phyloP scores from a whole-genome alignment of 352 stramenopile species.

The Pythium grandisporangium region DNA sequence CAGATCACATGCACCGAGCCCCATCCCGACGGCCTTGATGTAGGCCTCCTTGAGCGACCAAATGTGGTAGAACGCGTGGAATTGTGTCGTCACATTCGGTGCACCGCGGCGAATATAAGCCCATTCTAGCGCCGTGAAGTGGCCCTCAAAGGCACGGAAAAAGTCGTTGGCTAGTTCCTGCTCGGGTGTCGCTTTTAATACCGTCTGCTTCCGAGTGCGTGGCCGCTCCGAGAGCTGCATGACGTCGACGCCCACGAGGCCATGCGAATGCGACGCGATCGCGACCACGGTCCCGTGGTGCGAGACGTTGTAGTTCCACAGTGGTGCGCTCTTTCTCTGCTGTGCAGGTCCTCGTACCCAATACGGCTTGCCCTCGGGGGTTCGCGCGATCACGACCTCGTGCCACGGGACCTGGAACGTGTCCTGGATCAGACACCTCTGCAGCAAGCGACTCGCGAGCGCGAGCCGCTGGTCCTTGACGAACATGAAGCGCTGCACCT shows the following conservation, averaged over 20 bases:
- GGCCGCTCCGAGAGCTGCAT: constrained; percentile 46
- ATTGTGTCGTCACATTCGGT: constrained; percentile 9
- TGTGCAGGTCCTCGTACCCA: constrained; percentile 15
- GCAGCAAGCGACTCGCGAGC: constrained; percentile 52
- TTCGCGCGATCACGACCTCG: constrained; percentile 41
- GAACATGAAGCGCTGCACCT: constrained; percentile 55
- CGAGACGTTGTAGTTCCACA: constrained; percentile 80
- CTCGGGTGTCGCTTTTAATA: too few relatives aligned
- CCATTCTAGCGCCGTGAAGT: constrained; percentile 63
- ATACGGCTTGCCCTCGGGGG: constrained; percentile 57
- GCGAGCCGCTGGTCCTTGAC: constrained; percentile 58
- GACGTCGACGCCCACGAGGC: constrained; percentile 65
- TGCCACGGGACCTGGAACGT: constrained; percentile 20
- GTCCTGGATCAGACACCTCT: constrained; percentile 33
- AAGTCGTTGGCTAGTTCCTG: constrained; percentile 35
- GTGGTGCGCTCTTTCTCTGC: neutral
- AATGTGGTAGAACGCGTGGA: constrained; percentile 46
- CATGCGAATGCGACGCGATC: constrained; percentile 30
- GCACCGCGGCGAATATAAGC: constrained; percentile 23
- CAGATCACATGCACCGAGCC: constrained; percentile 50
- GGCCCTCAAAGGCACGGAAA: constrained; percentile 41
- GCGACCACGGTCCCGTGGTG: constrained; percentile 63
- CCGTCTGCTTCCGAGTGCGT: constrained; percentile 6
- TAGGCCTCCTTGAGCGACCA: constrained; percentile 77
- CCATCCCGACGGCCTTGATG: constrained; percentile 67